phyloP scores from a whole-genome alignment of 257 asterid species.

The Salvia rosmarinus region DNA sequence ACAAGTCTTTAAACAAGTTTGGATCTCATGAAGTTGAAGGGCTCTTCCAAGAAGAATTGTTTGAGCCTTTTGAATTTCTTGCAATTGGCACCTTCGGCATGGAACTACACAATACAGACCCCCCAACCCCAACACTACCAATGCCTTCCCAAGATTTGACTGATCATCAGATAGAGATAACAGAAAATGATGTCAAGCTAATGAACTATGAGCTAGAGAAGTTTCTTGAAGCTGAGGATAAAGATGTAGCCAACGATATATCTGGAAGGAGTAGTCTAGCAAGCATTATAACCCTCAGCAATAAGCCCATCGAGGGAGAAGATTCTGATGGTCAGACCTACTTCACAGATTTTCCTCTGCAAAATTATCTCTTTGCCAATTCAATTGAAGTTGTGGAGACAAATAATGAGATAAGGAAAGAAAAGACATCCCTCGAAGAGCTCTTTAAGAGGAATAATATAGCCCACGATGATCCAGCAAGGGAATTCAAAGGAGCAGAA shows the following conservation, averaged over 20 bases:
- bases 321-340: constrained; percentile 44
- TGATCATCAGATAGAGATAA: constrained; percentile 47
- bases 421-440: constrained; percentile 59
- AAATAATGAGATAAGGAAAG: constrained; percentile 47
- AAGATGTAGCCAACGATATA: constrained; percentile 51
- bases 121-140: constrained; percentile 72
- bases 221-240: constrained; percentile 68
- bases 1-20: constrained; percentile 38
- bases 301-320: constrained; percentile 47
- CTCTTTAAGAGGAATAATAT: constrained; percentile 47
- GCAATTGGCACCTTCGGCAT: constrained; percentile 85
- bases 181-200: constrained; percentile 58
- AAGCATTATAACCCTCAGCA: constrained; percentile 58
- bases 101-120: constrained; percentile 62
- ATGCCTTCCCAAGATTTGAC: constrained; percentile 44
- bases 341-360: constrained; percentile 64
- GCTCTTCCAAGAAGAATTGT: constrained; percentile 48
- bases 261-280: constrained; percentile 63
- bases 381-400: constrained; percentile 52
- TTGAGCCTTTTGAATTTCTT: constrained; percentile 76
- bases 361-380: constrained; percentile 65
- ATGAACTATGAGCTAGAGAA: constrained; percentile 73
- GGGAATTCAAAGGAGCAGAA: constrained; percentile 42
- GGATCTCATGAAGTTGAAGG: constrained; percentile 39
- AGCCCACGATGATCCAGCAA: constrained; percentile 33